Conservation (phyloP, 345 rosid genomes). For the Salix exigua region DNA sequence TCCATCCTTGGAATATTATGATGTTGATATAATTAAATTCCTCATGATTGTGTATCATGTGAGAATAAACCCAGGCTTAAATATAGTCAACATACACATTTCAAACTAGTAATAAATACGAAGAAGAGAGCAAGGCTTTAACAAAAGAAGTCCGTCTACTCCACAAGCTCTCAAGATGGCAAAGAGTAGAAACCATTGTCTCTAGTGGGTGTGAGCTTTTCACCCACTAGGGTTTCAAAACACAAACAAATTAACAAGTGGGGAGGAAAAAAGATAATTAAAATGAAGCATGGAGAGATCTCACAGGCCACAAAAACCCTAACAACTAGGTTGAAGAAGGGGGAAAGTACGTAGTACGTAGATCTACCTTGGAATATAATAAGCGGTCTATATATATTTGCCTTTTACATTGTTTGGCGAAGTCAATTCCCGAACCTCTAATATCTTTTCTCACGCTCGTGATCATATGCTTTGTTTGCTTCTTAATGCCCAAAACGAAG, state of each 20-base stretch:
- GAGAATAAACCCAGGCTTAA: not conserved
- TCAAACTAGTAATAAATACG: not conserved
- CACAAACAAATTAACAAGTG: not conserved
- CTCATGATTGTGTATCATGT: not conserved
- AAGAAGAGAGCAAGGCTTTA: not conserved
- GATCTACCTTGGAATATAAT: not conserved
- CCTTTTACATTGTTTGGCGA: slow-evolving; percentile 19
- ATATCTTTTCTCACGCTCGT: slow-evolving; percentile 11
- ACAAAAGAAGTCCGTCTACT: slow-evolving; percentile 3
- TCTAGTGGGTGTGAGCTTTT: not conserved
- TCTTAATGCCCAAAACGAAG: not conserved
- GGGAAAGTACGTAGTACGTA: not conserved
- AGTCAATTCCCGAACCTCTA: slow-evolving; percentile 94
- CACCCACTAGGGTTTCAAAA: not conserved
- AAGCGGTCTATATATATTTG: not conserved
- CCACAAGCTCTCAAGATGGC: not conserved
- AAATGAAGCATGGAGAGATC: not conserved
- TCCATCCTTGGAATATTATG: not conserved
- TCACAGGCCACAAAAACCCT: not conserved
- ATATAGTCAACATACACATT: not conserved
- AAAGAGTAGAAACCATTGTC: not conserved
- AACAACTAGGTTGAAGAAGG: not conserved
- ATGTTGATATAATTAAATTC: not conserved
- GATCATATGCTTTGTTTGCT: not conserved
- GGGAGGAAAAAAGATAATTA: not conserved